Evolutionary conservation across 176 grass and related monocot species (phyloP), one percentile per base, ranked within the genome.

Genomic region (Poa pratensis): DNA sequence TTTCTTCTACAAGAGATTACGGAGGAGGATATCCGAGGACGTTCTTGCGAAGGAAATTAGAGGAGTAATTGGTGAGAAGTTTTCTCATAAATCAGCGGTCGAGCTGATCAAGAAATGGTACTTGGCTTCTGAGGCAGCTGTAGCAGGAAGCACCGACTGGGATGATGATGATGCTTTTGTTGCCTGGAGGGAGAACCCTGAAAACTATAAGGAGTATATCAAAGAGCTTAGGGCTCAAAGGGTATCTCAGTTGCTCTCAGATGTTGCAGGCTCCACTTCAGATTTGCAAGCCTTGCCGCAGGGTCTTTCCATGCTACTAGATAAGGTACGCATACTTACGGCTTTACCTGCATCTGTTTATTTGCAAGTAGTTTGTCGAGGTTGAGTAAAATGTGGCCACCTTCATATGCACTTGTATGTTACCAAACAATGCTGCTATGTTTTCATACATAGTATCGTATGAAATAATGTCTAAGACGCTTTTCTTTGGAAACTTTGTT

Each of bases 141-240:
- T 18, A 78, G 22, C 55, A 73, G 84, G 49, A 45, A 86, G 64
- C 54, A 42, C 27, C 24, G 78, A 86, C 48, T 99, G 96, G 96
- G 93, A 95, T 63, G 90, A 99, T 58, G 96, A 99, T 7, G 91
- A 92, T 85, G 91, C 93, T 49, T 99, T 99, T 86, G 90, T 96
- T 79, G 80, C 91, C 51, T 99, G 96, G 96, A 96, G 86, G 87
- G 71, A 94, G 20, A 86, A 95, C 57, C 64, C 91, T 75, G 92
- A 79, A 86, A 99, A 99, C 84, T 99, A 91, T 13, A 70, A 80
- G 69, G 76, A 74, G 27, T 81, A 88, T 91, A 74, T 99, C 18
- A 75, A 96, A 40, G 86, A 95, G 19, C 88, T 99, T 16, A 93
- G 82, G 88, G 88, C 84, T 89, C 88, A 99, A 55, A 96, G 86